These are phyloP conservation scores for Backusella psychrophila DNA, from an alignment of 192 early-diverging fungal species.

Conservation along the genomic window DNA sequence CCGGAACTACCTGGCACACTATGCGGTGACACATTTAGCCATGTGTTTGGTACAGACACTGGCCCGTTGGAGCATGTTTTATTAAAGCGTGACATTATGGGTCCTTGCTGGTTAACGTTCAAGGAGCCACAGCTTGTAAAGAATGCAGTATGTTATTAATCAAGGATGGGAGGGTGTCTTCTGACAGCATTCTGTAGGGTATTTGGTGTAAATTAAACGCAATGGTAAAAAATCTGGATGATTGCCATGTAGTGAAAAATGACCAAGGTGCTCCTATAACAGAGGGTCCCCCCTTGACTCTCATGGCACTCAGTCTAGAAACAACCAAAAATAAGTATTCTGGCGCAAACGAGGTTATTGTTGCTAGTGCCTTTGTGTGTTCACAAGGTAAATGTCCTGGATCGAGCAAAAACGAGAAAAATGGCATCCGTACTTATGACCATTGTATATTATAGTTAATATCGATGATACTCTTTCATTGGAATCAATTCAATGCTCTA, in stretches of 20 bases:
- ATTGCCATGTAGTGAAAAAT: conserved; percentile 53
- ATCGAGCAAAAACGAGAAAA: background rate
- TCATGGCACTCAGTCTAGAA: conserved; percentile 80
- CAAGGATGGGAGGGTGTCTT: background rate
- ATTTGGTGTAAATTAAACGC: conserved; percentile 88
- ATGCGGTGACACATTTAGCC: conserved; percentile 71
- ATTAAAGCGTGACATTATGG: conserved; percentile 92
- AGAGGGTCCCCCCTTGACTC: conserved; percentile 64
- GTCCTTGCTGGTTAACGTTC: conserved; percentile 90
- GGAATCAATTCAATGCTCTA: background rate
- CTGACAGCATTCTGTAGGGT: background rate
- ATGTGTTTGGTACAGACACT: conserved; percentile 84
- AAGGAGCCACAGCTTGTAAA: conserved; percentile 46
- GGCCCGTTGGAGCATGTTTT: conserved; percentile 86
- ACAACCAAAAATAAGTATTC: conserved; percentile 76
- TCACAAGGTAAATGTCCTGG: background rate
- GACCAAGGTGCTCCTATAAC: conserved; percentile 32
- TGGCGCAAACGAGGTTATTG: conserved; percentile 82
- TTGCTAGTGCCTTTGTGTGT: conserved; percentile 69
- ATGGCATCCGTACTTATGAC: background rate
- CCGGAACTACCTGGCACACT: conserved; percentile 55
- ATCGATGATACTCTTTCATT: background rate
- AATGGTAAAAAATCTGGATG: conserved; percentile 62
- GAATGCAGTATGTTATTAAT: conserved; percentile 26
- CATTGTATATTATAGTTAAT: background rate